Conservation (phyloP, 2,329 filamentous ascomycete genomes). For the Talaromyces sp. region DNA sequence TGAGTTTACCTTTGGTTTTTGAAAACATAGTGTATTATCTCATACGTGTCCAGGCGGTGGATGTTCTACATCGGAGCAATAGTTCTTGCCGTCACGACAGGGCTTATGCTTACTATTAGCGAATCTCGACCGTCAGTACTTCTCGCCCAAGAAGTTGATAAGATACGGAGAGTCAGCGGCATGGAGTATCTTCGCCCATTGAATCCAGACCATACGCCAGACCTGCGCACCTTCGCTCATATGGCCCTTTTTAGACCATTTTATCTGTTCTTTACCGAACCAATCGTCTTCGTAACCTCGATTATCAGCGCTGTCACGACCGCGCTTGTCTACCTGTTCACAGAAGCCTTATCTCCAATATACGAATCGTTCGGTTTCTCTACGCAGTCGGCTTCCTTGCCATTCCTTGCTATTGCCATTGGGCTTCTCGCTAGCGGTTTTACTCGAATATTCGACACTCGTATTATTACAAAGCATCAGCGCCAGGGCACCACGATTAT, state of each 20-base stretch:
- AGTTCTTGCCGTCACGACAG: constrained; percentile 27
- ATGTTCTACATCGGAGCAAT: constrained; percentile 41
- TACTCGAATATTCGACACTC: constrained; percentile 39
- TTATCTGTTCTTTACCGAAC: constrained; percentile 42
- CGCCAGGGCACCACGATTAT: constrained; percentile 19
- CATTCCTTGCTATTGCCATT: constrained; percentile 36
- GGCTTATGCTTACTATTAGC: constrained; percentile 33
- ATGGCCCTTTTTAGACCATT: constrained; percentile 39
- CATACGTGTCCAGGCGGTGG: constrained; percentile 34
- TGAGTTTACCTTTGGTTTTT: constrained; percentile 12
- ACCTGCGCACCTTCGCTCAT: constrained; percentile 32
- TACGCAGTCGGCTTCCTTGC: constrained; percentile 29
- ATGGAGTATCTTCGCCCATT: constrained; percentile 22
- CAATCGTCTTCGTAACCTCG: constrained; percentile 41
- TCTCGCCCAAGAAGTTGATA: constrained; percentile 30
- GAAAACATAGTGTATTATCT: background rate
- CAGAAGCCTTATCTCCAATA: constrained; percentile 37
- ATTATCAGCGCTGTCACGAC: constrained; percentile 41
- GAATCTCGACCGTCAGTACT: constrained; percentile 45
- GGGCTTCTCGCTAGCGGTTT: constrained; percentile 40
- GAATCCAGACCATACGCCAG: constrained; percentile 37
- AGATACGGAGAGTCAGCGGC: constrained; percentile 22
- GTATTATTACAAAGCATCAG: constrained; percentile 23
- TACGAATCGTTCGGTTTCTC: constrained; percentile 35
- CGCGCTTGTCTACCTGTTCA: constrained; percentile 47